Evolutionary conservation across 2,329 filamentous ascomycete species (phyloP).

Genomic region (Fonsecaea monophora): DNA sequence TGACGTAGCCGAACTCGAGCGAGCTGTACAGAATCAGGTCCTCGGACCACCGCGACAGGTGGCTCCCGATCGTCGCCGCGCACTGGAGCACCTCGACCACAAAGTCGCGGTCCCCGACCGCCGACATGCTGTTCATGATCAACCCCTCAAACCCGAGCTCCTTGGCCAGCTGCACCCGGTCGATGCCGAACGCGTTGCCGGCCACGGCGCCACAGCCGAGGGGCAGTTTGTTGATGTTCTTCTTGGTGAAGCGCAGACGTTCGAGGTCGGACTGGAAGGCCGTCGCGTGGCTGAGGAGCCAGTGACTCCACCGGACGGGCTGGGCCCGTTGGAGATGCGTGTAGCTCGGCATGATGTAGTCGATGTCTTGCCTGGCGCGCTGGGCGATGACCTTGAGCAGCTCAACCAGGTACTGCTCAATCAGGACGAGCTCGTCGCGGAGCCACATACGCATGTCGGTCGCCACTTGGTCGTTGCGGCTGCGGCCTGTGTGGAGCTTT

Average conservation of each 20-base stretch:
- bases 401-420: conserved; percentile 72
- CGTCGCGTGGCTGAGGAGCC: conserved; percentile 76
- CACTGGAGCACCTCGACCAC: conserved; percentile 82
- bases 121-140: conserved; percentile 46
- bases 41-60: conserved; percentile 81
- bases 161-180: conserved; percentile 76
- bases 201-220: conserved; percentile 79
- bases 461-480: conserved; percentile 87
- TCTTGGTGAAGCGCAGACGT: conserved; percentile 74
- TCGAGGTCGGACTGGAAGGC: conserved; percentile 77
- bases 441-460: conserved; percentile 92
- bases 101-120: conserved; percentile 80
- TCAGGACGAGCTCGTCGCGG: conserved; percentile 72
- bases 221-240: conserved; percentile 74
- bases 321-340: conserved; percentile 83
- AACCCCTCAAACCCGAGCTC: conserved; percentile 81
- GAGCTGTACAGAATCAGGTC: conserved; percentile 85
- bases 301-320: conserved; percentile 82
- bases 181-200: conserved; percentile 82
- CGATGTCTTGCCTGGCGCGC: conserved; percentile 76
- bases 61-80: conserved; percentile 77
- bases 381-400: conserved; percentile 72
- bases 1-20: conserved; percentile 77
- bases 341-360: conserved; percentile 84
- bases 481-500: conserved; percentile 87